These are phyloP conservation scores for Blastobotrys aristatus DNA, from an alignment of 1,139 yeast species.

Conservation along the genomic window DNA sequence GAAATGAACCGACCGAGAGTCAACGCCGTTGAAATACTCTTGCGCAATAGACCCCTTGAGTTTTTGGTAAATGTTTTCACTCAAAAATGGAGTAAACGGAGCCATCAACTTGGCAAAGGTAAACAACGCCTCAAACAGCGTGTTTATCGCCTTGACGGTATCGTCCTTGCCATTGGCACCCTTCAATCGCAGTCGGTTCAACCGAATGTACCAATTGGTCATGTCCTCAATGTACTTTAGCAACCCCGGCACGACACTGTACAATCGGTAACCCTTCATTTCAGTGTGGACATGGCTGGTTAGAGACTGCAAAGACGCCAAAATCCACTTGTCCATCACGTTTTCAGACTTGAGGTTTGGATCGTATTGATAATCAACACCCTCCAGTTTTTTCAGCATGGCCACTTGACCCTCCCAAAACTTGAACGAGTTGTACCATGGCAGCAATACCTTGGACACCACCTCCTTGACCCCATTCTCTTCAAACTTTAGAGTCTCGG, in stretches of 20 bases:
- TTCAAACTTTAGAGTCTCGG: constrained; percentile 92
- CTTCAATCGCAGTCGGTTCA: constrained; percentile 96
- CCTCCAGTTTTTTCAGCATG: constrained; percentile 69
- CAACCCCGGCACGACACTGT: constrained; percentile 92
- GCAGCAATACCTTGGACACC: constrained; percentile 88
- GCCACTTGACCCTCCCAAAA: constrained; percentile 95
- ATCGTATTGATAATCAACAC: constrained; percentile 68
- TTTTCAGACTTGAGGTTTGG: constrained; percentile 59
- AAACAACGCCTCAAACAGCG: constrained; percentile 83
- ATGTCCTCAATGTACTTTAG: constrained; percentile 84
- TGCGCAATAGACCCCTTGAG: constrained; percentile 59
- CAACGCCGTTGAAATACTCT: constrained; percentile 38
- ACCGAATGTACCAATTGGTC: constrained; percentile 98
- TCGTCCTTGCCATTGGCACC: constrained; percentile 86
- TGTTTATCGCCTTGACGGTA: constrained; percentile 79
- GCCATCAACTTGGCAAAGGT: constrained; percentile 95
- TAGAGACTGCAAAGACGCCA: constrained; percentile 90
- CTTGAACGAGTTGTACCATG: constrained; percentile 98
- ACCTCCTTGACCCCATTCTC: constrained; percentile 99
- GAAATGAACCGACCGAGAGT: constrained; percentile 86
- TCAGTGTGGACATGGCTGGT: constrained; percentile 80
- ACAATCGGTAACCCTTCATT: constrained; percentile 84
- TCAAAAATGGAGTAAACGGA: constrained; percentile 94
- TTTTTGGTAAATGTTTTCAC: constrained; percentile 84
- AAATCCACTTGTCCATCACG: constrained; percentile 96